These are phyloP conservation scores for Ligustrum vulgare DNA, from an alignment of 257 asterid species.

Conservation along the genomic window DNA sequence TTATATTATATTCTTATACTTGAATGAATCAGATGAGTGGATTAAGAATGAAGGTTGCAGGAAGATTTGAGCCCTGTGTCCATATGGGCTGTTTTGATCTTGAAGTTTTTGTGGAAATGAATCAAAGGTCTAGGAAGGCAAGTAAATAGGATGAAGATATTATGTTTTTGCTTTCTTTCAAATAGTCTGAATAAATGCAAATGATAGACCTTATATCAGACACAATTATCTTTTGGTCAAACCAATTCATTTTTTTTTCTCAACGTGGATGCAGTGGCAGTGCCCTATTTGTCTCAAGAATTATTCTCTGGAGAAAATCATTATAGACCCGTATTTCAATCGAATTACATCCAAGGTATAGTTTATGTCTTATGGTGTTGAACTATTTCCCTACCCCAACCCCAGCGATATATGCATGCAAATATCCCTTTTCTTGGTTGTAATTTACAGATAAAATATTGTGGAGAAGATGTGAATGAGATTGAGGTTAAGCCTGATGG, in stretches of 20 bases:
- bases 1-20: constrained; percentile 20
- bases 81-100: constrained; percentile 99
- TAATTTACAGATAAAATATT: constrained; percentile 55
- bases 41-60: constrained; percentile 93
- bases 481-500: constrained; percentile 98
- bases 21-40: constrained; percentile 80
- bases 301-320: constrained; percentile 78
- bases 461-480: constrained; percentile 84
- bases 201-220: not conserved
- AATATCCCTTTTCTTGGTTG: not conserved
- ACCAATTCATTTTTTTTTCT: not conserved
- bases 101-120: constrained; percentile 94
- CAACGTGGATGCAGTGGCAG: constrained; percentile 83
- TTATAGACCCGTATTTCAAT: constrained; percentile 91
- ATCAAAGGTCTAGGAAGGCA: constrained; percentile 96
- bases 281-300: constrained; percentile 96
- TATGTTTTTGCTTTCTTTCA: constrained; percentile 11
- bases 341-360: constrained; percentile 77
- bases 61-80: constrained; percentile 83
- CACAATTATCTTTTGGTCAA: not conserved
- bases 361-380: constrained; percentile 3
- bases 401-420: not conserved
- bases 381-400: not conserved
- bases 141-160: constrained; percentile 31
- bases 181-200: not conserved